Conservation (phyloP, 2,329 filamentous ascomycete genomes). For the Sclerotinia subarctica region DNA sequence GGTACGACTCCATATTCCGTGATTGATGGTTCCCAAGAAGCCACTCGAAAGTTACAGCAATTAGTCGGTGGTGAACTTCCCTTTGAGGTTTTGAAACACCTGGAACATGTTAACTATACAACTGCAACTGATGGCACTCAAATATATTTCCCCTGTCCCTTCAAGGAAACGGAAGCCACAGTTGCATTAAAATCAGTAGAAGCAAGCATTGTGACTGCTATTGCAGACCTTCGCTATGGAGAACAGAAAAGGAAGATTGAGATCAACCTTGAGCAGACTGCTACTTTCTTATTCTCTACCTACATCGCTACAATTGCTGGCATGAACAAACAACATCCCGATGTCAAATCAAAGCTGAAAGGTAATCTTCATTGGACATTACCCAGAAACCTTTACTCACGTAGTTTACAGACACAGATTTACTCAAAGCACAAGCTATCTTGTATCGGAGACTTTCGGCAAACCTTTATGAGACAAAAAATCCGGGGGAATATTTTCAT, state of each 20-base stretch:
- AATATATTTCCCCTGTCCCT: slow-evolving; percentile 47
- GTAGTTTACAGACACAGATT: slow-evolving; percentile 59
- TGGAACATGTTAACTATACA: slow-evolving; percentile 31
- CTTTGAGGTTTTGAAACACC: slow-evolving; percentile 27
- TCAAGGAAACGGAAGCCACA: slow-evolving; percentile 47
- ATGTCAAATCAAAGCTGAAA: slow-evolving; percentile 47
- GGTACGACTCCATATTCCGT: slow-evolving; percentile 30
- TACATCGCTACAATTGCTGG: slow-evolving; percentile 56
- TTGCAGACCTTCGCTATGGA: slow-evolving; percentile 55
- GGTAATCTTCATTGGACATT: slow-evolving; percentile 29
- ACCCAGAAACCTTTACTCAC: background rate
- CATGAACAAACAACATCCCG: slow-evolving; percentile 47
- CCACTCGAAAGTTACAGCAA: slow-evolving; percentile 26
- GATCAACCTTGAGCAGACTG: slow-evolving; percentile 52
- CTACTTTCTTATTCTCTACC: slow-evolving; percentile 56
- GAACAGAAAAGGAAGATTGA: slow-evolving; percentile 43
- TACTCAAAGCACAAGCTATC: slow-evolving; percentile 67
- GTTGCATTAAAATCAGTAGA: slow-evolving; percentile 47
- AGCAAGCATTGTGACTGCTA: slow-evolving; percentile 51
- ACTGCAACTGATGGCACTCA: slow-evolving; percentile 32
- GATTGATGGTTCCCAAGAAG: slow-evolving; percentile 30
- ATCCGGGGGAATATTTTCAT: slow-evolving; percentile 67
- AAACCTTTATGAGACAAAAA: slow-evolving; percentile 67
- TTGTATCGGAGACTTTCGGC: slow-evolving; percentile 70
- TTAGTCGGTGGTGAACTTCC: slow-evolving; percentile 29